A percentile compares a stretch with the other conserved stretches of the same genome.
phyloP scores from a whole-genome alignment of 169 alveolate species.

The Plasmodium coatneyi region DNA sequence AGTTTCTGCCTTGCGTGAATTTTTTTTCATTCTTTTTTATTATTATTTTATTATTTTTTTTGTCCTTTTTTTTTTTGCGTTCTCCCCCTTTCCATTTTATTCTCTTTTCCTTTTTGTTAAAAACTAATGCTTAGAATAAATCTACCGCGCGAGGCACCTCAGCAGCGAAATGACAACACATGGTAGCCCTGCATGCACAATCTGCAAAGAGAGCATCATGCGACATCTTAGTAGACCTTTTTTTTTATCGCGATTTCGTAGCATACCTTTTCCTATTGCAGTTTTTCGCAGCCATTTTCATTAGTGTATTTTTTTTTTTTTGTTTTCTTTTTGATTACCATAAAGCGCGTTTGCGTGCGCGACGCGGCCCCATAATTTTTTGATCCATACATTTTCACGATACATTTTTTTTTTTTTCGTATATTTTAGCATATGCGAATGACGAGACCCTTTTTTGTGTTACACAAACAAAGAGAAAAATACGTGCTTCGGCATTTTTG shows the following conservation, averaged over 20 bases:
- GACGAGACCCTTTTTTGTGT: slow-evolving; percentile 10
- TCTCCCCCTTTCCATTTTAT: not conserved
- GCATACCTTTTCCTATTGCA: not conserved
- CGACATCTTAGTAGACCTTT: slow-evolving; percentile 14
- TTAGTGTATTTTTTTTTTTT: slow-evolving; percentile 23
- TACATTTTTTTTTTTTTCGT: not conserved
- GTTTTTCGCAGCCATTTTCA: not conserved
- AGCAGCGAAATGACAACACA: slow-evolving; percentile 3
- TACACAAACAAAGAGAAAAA: not conserved
- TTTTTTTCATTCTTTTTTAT: not conserved
- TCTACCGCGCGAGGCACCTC: slow-evolving; percentile 4
- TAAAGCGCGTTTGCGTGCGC: not conserved
- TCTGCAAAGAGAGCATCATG: not conserved
- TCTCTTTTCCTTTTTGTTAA: slow-evolving; percentile 4
- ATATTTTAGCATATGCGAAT: slow-evolving; percentile 14
- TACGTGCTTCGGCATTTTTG: not conserved
- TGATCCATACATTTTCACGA: not conserved
- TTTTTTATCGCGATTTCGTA: not conserved
- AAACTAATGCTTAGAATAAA: slow-evolving; percentile 28
- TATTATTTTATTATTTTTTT: not conserved
- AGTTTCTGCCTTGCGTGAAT: not conserved
- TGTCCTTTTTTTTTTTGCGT: slow-evolving; percentile 23
- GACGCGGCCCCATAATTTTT: not conserved
- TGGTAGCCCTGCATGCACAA: not conserved
- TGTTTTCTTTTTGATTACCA: not conserved